Conservation (phyloP, 78 protist species). For the Dictyostelium brefeldianum region DNA sequence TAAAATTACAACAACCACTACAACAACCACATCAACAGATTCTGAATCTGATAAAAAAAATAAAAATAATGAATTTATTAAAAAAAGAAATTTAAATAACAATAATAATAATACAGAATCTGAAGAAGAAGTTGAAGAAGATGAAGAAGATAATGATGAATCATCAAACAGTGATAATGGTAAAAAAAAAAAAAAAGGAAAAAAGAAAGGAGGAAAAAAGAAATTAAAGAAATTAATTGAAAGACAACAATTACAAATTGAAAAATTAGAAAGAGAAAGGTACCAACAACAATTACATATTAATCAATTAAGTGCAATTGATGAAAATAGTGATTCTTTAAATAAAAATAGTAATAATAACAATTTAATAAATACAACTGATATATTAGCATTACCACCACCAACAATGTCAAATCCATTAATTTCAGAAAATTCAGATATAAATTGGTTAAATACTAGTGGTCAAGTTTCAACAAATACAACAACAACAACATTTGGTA, state of each 20-base stretch:
- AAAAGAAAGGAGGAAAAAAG: constrained; percentile 19
- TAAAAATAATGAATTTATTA: neutral
- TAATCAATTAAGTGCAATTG: neutral
- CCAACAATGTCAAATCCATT: neutral
- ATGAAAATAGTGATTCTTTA: neutral
- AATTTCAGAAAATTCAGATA: neutral
- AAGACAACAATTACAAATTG: constrained; percentile 34
- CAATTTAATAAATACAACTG: neutral
- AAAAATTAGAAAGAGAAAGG: constrained; percentile 9
- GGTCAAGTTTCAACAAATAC: neutral
- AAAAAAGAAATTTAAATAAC: neutral
- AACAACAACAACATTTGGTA: neutral
- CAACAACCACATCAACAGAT: neutral
- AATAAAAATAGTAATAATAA: neutral
- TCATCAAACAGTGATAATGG: neutral
- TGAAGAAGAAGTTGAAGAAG: neutral
- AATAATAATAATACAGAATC: neutral
- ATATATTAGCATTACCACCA: neutral
- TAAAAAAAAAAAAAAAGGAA: constrained; percentile 25
- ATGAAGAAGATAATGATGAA: neutral
- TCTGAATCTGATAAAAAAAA: neutral
- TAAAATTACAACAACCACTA: neutral
- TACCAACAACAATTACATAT: constrained; percentile 21
- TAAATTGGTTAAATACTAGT: neutral
- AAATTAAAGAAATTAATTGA: constrained; percentile 3